These are phyloP conservation scores for Aegilops tauschii DNA, from an alignment of 176 grass and related monocot species.

Conservation along the genomic window DNA sequence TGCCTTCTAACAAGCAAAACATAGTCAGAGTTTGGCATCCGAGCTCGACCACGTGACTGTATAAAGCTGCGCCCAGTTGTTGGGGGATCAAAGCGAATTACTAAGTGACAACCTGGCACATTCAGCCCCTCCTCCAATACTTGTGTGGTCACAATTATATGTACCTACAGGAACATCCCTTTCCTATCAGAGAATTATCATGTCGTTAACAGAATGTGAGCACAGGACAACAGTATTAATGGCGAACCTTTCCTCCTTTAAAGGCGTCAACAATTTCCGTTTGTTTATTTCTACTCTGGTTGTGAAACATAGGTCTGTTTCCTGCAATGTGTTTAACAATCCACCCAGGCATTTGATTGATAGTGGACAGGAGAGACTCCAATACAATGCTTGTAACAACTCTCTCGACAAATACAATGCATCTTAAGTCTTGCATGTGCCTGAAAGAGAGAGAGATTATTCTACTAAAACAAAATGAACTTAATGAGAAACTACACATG, in stretches of 20 bases:
- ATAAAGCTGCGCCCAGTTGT: slow-evolving; percentile 73
- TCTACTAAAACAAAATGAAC: background rate
- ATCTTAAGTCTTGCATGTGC: slow-evolving; percentile 59
- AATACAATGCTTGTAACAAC: slow-evolving; percentile 68
- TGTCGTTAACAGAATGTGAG: background rate
- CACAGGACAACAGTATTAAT: background rate
- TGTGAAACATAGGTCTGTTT: slow-evolving; percentile 20
- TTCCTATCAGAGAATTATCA: background rate
- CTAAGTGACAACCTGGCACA: slow-evolving; percentile 81
- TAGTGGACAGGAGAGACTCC: slow-evolving; percentile 44
- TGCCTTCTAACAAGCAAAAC: slow-evolving; percentile 62
- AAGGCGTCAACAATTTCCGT: slow-evolving; percentile 68
- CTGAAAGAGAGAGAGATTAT: slow-evolving; percentile 26
- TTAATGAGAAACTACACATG: background rate
- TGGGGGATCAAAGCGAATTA: slow-evolving; percentile 75
- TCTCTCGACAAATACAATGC: slow-evolving; percentile 87
- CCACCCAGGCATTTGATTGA: slow-evolving; percentile 54
- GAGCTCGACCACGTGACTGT: slow-evolving; percentile 81
- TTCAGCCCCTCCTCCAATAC: slow-evolving; percentile 85
- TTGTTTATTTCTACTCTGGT: slow-evolving; percentile 51
- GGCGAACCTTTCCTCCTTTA: slow-evolving; percentile 52
- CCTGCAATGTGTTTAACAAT: slow-evolving; percentile 59
- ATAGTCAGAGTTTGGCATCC: slow-evolving; percentile 71
- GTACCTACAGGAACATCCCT: slow-evolving; percentile 53
- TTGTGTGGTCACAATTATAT: slow-evolving; percentile 73